phyloP scores from a whole-genome alignment of 345 rosid species.

The Eucalyptus regnans region DNA sequence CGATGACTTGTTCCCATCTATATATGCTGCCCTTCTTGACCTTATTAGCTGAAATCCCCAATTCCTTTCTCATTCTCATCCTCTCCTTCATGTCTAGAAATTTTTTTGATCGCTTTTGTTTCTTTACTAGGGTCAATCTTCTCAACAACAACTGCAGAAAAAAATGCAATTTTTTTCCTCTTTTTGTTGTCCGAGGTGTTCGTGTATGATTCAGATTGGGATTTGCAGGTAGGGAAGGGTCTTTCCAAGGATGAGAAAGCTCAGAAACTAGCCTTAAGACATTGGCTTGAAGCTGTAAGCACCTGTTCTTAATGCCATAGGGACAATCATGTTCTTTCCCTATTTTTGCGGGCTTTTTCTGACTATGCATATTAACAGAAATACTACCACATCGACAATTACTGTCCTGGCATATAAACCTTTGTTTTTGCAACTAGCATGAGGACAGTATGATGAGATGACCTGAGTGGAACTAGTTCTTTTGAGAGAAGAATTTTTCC shows the following conservation, averaged over 20 bases:
- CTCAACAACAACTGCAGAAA: neutral
- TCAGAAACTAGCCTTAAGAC: slow-evolving; percentile 21
- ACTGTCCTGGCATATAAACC: neutral
- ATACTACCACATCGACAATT: neutral
- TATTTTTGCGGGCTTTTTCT: neutral
- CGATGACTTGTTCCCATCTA: neutral
- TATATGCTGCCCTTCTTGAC: neutral
- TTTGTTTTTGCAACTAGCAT: neutral
- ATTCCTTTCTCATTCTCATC: neutral
- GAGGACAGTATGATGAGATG: neutral
- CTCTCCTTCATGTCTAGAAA: neutral
- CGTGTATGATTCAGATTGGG: neutral
- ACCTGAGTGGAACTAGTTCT: neutral
- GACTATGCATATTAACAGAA: neutral
- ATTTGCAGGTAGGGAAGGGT: slow-evolving; percentile 35
- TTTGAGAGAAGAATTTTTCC: neutral
- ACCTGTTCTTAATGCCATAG: neutral
- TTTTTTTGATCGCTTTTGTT: neutral
- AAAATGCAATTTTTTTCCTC: neutral
- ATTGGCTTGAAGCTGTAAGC: slow-evolving; percentile 59
- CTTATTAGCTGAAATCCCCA: neutral
- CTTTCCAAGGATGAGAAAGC: slow-evolving; percentile 37
- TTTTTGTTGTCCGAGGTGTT: neutral
- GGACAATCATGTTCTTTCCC: neutral
- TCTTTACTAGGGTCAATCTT: neutral